phyloP scores from a whole-genome alignment of 208 protist genomes.

The Wallacemonas sp. region DNA sequence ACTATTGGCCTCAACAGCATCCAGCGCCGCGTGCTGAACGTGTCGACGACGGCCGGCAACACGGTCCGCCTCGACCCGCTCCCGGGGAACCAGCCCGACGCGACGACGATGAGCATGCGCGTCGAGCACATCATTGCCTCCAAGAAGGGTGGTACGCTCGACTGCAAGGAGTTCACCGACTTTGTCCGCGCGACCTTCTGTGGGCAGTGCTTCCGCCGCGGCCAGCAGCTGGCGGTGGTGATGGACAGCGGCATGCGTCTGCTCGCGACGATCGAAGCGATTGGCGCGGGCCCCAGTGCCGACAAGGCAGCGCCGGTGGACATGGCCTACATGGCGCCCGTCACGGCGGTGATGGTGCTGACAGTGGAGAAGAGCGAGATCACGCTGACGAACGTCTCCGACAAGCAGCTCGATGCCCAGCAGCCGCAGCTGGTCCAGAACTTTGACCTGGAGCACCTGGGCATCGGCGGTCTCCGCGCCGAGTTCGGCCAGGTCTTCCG shows the following conservation, averaged over 20 bases:
- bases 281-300: conserved; percentile 21
- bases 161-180: conserved; percentile 58
- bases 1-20: conserved; percentile 77
- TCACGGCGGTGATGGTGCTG: conserved; percentile 47
- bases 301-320: conserved; percentile 22
- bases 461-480: conserved; percentile 95
- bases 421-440: conserved; percentile 76
- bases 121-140: conserved; percentile 59
- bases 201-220: conserved; percentile 58
- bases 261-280: conserved; percentile 40
- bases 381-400: conserved; percentile 67
- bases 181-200: conserved; percentile 51
- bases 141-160: conserved; percentile 60
- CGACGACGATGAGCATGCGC: conserved; percentile 35
- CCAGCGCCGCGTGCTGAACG: conserved; percentile 61
- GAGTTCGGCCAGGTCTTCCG: conserved; percentile 98
- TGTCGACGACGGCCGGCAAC: conserved; percentile 57
- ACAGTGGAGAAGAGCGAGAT: conserved; percentile 67
- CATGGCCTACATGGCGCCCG: conserved; percentile 42
- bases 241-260: conserved; percentile 51
- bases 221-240: conserved; percentile 67
- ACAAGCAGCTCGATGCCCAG: conserved; percentile 80
- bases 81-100: conserved; percentile 24
- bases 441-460: conserved; percentile 93
- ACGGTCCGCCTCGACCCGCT: conserved; percentile 40